A percentile compares a stretch with the other conserved stretches of the same genome.
phyloP scores from a whole-genome alignment of 495 filamentous ascomycete species.

The Penicillium cinerascens region DNA sequence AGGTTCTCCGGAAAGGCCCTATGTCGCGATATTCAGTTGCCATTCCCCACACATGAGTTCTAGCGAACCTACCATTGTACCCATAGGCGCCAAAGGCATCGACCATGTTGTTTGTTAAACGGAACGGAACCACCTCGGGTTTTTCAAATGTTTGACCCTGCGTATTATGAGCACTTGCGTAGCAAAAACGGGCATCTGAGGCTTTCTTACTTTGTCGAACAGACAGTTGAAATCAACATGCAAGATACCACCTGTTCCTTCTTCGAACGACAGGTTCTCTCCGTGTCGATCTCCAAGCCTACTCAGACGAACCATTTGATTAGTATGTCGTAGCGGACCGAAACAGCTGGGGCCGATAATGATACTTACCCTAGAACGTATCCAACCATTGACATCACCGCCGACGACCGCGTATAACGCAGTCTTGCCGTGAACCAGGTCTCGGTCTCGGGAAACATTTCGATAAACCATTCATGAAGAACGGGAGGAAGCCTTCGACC shows the following conservation, averaged over 20 bases:
- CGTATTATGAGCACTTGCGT: constrained; percentile 4
- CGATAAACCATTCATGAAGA: constrained; percentile 90
- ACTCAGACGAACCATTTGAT: neutral
- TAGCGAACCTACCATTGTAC: constrained; percentile 56
- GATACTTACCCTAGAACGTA: constrained; percentile 73
- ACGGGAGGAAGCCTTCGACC: constrained; percentile 66
- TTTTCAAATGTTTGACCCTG: constrained; percentile 86
- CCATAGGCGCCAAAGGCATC: constrained; percentile 93
- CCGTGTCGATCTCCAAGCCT: constrained; percentile 94
- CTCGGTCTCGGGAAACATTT: constrained; percentile 88
- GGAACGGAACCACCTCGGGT: constrained; percentile 95
- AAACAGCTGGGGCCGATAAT: neutral
- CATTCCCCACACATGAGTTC: neutral
- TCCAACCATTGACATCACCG: constrained; percentile 97
- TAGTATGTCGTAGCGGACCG: neutral
- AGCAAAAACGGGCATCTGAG: no score
- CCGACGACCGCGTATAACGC: constrained; percentile 85
- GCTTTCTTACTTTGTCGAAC: constrained; percentile 72
- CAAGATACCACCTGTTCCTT: constrained; percentile 88
- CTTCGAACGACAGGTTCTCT: constrained; percentile 94
- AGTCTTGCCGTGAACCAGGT: constrained; percentile 91
- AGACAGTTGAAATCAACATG: constrained; percentile 99
- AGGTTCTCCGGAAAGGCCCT: constrained; percentile 86
- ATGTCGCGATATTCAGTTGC: neutral
- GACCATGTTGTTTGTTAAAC: constrained; percentile 96